Percentiles rank a stretch among this genome's conserved stretches.
phyloP scores from a whole-genome alignment of 2,329 filamentous ascomycete genomes.

The Penicillium nordicum region DNA sequence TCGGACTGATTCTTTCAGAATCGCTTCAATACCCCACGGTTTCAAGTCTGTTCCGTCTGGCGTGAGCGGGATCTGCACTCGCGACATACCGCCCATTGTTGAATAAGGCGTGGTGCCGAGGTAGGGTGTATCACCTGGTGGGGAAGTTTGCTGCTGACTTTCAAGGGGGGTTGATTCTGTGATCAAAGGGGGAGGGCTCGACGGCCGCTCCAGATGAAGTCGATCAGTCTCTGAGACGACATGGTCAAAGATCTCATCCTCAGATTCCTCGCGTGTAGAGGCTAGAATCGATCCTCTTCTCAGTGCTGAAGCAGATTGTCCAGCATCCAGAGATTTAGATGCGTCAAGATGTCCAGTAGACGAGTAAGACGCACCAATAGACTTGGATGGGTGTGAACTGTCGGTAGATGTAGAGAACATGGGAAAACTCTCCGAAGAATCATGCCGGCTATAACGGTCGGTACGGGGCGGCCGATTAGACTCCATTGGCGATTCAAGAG shows the following conservation, averaged over 20 bases:
- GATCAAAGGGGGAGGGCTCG: slow-evolving; percentile 36
- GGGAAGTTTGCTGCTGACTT: slow-evolving; percentile 6
- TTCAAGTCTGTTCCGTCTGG: slow-evolving; percentile 31
- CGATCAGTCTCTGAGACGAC: slow-evolving; percentile 21
- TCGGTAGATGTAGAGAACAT: slow-evolving; percentile 63
- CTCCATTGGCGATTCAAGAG: slow-evolving; percentile 43
- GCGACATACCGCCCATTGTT: slow-evolving; percentile 21
- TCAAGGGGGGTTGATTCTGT: slow-evolving; percentile 35
- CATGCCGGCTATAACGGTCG: slow-evolving; percentile 47
- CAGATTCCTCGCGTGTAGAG: slow-evolving; percentile 19
- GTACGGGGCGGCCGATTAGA: slow-evolving; percentile 29
- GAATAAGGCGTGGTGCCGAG: slow-evolving; percentile 1
- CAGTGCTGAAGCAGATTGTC: slow-evolving; percentile 14
- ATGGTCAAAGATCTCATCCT: slow-evolving; percentile 27
- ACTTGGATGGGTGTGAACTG: slow-evolving; percentile 52
- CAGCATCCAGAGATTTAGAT: slow-evolving; percentile 15
- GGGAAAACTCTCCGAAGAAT: slow-evolving; percentile 60
- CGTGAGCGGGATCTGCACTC: slow-evolving; percentile 31
- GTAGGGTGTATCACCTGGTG: background rate
- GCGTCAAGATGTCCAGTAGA: slow-evolving; percentile 30
- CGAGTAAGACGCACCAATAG: slow-evolving; percentile 51
- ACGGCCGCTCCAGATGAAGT: slow-evolving; percentile 46
- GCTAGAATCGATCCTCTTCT: slow-evolving; percentile 20
- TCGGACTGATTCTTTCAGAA: slow-evolving; percentile 40
- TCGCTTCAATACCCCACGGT: slow-evolving; percentile 40